Evolutionary conservation across 805 yeast species (phyloP), one percentile per base, ranked within the genome.

Genomic region (Cyberlindnera euphorbiae): DNA sequence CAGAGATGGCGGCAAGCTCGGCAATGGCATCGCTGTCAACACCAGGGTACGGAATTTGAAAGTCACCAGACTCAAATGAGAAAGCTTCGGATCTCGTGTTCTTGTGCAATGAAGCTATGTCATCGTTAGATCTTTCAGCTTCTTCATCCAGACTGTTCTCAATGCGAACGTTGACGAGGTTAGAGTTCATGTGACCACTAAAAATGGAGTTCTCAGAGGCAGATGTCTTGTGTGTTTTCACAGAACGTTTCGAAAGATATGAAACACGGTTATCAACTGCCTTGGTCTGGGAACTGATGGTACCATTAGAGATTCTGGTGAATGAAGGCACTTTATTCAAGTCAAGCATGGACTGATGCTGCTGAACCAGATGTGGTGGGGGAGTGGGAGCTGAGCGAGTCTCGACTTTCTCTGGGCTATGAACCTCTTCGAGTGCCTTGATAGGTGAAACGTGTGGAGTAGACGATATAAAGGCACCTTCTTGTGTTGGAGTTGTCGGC

Each of bases 1-100:
- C 96, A 0, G 96, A 90, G 33, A 89, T 77, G 6, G 83, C 82
- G 1, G 94, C 94, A 32, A 88, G 68, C 50, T 80, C 86, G 28
- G 82, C 82, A 30, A 83, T 77, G 2, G 78, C 81, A 4, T 70
- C 73, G n/a, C 67, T 60, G 21, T 73, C 64, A 33, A 71, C 63
- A 11, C 77, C 78, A 13, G 71, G 71, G 39, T 63, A 67, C 15
- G 71, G 55, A 17, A 55, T 32, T 16, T 37, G 35, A 32, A 39
- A 44, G 23, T 49, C 50, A 10, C 45, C 49, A 11, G 55, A 46
- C 14, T 41, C 28, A 3, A 50, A 6, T 25, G 26, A 34, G 23
- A 8, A 23, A n/a, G 21, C 28, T 14, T 22, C 15, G 16, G 24
- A 29, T n/a, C n/a, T n/a, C n/a, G n/a, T n/a, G n/a, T n/a, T n/a